phyloP scores from a whole-genome alignment of 2,329 filamentous ascomycete genomes.

The Fusarium sp. region DNA sequence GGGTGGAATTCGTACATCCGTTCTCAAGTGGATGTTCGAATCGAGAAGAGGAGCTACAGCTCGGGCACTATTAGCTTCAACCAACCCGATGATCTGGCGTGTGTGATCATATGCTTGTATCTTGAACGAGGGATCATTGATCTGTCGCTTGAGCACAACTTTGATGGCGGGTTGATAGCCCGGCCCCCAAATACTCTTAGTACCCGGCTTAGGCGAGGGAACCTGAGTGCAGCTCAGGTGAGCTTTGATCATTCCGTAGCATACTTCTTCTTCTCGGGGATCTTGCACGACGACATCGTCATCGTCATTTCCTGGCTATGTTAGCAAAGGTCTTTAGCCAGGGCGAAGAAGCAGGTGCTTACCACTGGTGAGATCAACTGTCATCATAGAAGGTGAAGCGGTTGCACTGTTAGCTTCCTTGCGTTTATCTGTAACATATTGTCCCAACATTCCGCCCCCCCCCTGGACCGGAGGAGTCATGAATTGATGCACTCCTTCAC shows the following conservation, averaged over 20 bases:
- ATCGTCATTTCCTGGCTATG: slow-evolving; percentile 60
- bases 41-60: slow-evolving; percentile 81
- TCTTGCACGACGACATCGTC: slow-evolving; percentile 67
- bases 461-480: slow-evolving; percentile 47
- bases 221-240: slow-evolving; percentile 74
- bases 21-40: slow-evolving; percentile 71
- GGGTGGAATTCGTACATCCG: slow-evolving; percentile 76
- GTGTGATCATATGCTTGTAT: slow-evolving; percentile 82
- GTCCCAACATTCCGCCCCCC: slow-evolving; percentile 69
- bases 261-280: slow-evolving; percentile 76
- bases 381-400: slow-evolving; percentile 56
- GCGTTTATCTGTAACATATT: slow-evolving; percentile 72
- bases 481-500: slow-evolving; percentile 56
- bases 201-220: slow-evolving; percentile 74
- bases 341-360: slow-evolving; percentile 36
- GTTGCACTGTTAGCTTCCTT: slow-evolving; percentile 53
- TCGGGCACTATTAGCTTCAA: slow-evolving; percentile 74
- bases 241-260: slow-evolving; percentile 81
- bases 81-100: slow-evolving; percentile 76
- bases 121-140: slow-evolving; percentile 64
- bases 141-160: slow-evolving; percentile 72
- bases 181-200: slow-evolving; percentile 67
- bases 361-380: slow-evolving; percentile 70
- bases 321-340: slow-evolving; percentile 13
- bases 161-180: slow-evolving; percentile 79